A percentile compares a stretch with the other conserved stretches of the same genome.
These are phyloP conservation scores for Aspergillus steynii DNA, from an alignment of 495 filamentous ascomycete genomes.

Conservation along the genomic window DNA sequence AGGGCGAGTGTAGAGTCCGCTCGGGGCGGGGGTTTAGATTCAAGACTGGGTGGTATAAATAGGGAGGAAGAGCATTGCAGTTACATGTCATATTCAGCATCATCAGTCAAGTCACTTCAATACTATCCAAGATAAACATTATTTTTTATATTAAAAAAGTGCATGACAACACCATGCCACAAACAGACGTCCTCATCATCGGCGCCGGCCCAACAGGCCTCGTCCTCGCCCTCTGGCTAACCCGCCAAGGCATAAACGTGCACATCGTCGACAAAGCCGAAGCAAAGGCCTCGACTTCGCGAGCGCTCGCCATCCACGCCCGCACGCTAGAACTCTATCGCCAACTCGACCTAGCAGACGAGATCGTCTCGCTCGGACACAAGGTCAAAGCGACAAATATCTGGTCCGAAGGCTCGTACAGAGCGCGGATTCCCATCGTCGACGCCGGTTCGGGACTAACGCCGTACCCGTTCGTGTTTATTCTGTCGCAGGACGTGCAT, in stretches of 20 bases:
- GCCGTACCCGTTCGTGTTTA: constrained; percentile 37
- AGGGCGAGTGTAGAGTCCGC: neutral
- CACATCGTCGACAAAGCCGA: constrained; percentile 39
- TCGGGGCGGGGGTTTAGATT: neutral
- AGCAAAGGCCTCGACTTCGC: constrained; percentile 30
- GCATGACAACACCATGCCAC: constrained; percentile 11
- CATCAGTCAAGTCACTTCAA: no score
- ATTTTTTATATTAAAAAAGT: neutral
- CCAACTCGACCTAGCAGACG: constrained; percentile 38
- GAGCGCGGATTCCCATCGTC: constrained; percentile 23
- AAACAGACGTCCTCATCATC: constrained; percentile 38
- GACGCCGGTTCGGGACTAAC: constrained; percentile 32
- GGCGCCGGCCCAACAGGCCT: constrained; percentile 47
- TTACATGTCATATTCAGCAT: no score
- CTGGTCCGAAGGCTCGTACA: constrained; percentile 30
- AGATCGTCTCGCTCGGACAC: constrained; percentile 30
- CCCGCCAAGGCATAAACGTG: constrained; percentile 31
- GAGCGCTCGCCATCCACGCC: constrained; percentile 40
- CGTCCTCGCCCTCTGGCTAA: constrained; percentile 40
- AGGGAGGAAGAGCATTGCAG: no score
- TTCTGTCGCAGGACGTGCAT: constrained; percentile 35
- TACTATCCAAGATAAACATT: no score
- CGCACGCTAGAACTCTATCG: constrained; percentile 46
- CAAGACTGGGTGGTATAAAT: neutral
- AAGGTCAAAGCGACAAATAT: constrained; percentile 36